Evolutionary conservation across 331 rosid genomes (phyloP).

Genomic region (Prunus yedoensis): DNA sequence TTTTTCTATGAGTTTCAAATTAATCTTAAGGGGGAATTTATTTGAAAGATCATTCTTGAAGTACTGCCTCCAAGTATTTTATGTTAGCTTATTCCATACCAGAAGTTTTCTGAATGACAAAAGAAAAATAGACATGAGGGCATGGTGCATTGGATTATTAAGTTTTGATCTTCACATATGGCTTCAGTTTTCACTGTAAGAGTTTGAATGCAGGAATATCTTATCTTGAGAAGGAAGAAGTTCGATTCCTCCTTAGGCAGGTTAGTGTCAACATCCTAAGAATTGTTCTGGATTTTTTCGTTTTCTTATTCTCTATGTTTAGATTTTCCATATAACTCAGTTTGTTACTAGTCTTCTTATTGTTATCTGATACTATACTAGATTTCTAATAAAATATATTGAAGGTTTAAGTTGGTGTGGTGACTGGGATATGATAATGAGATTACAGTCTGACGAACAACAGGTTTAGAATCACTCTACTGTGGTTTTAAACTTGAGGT

Average conservation of each 20-base stretch:
- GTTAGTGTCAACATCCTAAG: constrained; percentile 50
- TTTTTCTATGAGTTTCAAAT: neutral
- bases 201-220: constrained; percentile 68
- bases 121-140: neutral
- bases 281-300: neutral
- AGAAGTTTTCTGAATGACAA: neutral
- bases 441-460: constrained; percentile 1
- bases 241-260: constrained; percentile 89
- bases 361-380: neutral
- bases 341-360: neutral
- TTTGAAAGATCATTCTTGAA: neutral
- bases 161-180: constrained; percentile 8
- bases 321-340: neutral
- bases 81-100: neutral
- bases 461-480: neutral
- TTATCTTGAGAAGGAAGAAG: constrained; percentile 96
- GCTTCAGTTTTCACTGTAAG: constrained; percentile 31
- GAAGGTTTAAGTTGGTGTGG: neutral
- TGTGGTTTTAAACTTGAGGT: neutral
- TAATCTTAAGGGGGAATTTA: neutral
- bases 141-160: neutral
- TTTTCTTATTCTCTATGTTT: neutral
- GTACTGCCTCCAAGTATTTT: neutral
- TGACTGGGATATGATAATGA: neutral
- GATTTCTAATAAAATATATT: neutral